phyloP scores from a whole-genome alignment of 768 basidiomycete species.

The Porphyrellus cyaneotinctus region DNA sequence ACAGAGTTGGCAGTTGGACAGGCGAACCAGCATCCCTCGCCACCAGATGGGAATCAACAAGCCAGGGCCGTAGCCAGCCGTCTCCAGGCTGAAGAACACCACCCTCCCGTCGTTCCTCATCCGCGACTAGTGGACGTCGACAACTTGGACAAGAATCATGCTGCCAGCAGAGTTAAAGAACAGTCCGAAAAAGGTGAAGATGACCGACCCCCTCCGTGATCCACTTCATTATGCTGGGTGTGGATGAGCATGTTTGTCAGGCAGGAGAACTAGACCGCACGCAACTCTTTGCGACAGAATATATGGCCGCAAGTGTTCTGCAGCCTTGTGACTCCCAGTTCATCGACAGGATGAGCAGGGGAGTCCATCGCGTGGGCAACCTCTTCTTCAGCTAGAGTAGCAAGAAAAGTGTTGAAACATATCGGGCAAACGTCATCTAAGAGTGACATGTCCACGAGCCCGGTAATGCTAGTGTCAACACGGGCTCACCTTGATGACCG shows the following conservation, averaged over 20 bases:
- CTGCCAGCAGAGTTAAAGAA: constrained; percentile 31
- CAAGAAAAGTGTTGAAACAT: constrained; percentile 66
- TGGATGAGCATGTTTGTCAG: constrained; percentile 14
- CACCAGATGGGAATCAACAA: constrained; percentile 19
- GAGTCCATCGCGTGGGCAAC: constrained; percentile 72
- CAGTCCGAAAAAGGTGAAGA: constrained; percentile 2
- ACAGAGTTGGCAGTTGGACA: constrained; percentile 17
- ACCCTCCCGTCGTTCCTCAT: constrained; percentile 14
- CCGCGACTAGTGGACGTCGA: constrained; percentile 43
- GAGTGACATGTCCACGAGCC: background rate
- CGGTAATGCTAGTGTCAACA: background rate
- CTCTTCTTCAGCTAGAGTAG: constrained; percentile 72
- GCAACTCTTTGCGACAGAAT: constrained; percentile 81
- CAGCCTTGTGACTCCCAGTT: constrained; percentile 66
- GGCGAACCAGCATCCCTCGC: constrained; percentile 10
- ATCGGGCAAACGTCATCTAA: constrained; percentile 72
- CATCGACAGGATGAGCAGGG: constrained; percentile 65
- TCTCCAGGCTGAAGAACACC: constrained; percentile 1
- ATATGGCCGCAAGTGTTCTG: constrained; percentile 55
- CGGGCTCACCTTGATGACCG: constrained; percentile 43
- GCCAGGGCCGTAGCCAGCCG: constrained; percentile 23
- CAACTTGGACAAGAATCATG: constrained; percentile 67
- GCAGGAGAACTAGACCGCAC: constrained; percentile 18
- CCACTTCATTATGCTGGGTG: constrained; percentile 61
- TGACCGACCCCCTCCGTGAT: constrained; percentile 50